Evolutionary conservation across 108 stramenopile genomes (phyloP), one percentile per base, ranked within the genome.

Genomic region (Conticribra weissflogii): DNA sequence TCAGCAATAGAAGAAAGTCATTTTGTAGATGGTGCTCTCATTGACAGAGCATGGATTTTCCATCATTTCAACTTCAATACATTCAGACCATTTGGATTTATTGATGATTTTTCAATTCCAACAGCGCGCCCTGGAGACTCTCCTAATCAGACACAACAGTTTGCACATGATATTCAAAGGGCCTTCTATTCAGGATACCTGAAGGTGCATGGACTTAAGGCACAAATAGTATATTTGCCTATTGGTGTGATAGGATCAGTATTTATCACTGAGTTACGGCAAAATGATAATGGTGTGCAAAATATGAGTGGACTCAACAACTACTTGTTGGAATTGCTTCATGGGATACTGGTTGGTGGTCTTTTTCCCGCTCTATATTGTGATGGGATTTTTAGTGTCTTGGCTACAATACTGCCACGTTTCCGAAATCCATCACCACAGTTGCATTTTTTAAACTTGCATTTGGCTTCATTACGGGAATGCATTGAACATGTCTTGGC

Each of bases 111-210:
- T 46, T 60, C 41, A 31, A 54, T 73, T 29, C 63, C 62, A 7
- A 64, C 62, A 2, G 62, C 46, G 25, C 44, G 68, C 23, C 68
- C 68, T 16, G 68, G 58, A 28, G 23, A 2, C 24, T 3, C 5
- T 12, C 24, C 58, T 16, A n/a, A 0, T 14, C 31, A 58, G 25
- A 61, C 9, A 8, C 0, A 59, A 0, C 14, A 30, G 49, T 63
- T 49, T n/a, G n/a, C n/a, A n/a, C n/a, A n/a, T n/a, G n/a, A n/a
- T n/a, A n/a, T n/a, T n/a, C n/a, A n/a, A n/a, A 36, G 41, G 2
- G 45, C 73, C 2, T 69, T 70, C 46, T 75, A 74, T 22, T 74
- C 64, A 36, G 53, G 68, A 2, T 75, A 81, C 41, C 32, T 73
- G 0, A 16, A 4, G 0, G 0, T 2, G 33, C 72, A 73, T 25